Percentiles rank a stretch among this genome's conserved stretches.
These are phyloP conservation scores for Lactarius akahatsu DNA, from an alignment of 768 basidiomycete genomes.

Conservation along the genomic window DNA sequence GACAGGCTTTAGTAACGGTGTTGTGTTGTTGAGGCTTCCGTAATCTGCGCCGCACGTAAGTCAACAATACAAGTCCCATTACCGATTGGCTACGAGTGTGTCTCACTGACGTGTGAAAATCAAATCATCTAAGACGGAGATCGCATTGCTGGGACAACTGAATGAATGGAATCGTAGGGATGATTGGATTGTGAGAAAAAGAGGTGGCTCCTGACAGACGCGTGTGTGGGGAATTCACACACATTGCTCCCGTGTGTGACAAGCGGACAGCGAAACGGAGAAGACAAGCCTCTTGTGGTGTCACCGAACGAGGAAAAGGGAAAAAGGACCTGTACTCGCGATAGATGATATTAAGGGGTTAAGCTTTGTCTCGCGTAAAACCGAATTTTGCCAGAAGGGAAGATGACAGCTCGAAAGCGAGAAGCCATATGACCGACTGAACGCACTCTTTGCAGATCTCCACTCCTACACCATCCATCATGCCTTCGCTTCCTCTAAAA, in stretches of 20 bases:
- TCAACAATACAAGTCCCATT: neutral
- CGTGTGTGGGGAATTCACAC: constrained; percentile 3
- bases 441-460: constrained; percentile 16
- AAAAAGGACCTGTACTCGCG: neutral
- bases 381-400: constrained; percentile 2
- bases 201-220: neutral
- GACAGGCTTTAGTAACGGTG: neutral
- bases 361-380: neutral
- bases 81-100: constrained; percentile 7
- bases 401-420: constrained; percentile 18
- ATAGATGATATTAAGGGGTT: constrained; percentile 1
- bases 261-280: neutral
- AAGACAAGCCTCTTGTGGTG: too few species aligned
- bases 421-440: constrained; percentile 4
- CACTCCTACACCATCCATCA: neutral
- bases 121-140: neutral
- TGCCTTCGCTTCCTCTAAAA: constrained; percentile 21
- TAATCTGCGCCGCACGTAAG: constrained; percentile 13
- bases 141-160: neutral
- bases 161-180: neutral
- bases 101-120: neutral
- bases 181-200: neutral
- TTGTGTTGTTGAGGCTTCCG: neutral
- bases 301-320: neutral
- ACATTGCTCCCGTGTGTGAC: neutral